Percentiles rank a stretch among this genome's conserved stretches.
Conservation (phyloP, 1,284 basidiomycete species). For the Tilletiopsis washingtonensis region DNA sequence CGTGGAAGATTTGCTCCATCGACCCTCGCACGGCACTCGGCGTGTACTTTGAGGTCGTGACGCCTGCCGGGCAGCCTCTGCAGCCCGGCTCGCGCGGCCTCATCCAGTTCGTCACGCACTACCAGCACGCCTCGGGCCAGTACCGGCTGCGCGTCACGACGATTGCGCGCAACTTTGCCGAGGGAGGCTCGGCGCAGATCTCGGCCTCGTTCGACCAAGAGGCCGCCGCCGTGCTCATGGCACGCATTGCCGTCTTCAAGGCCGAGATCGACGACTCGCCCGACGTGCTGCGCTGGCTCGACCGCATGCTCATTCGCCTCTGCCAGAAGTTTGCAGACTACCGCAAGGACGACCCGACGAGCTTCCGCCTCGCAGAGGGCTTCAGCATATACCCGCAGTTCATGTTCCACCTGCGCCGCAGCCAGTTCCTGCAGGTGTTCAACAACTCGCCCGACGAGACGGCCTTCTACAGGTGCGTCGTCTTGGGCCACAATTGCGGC, state of each 20-base stretch:
- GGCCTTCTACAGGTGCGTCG: constrained; percentile 92
- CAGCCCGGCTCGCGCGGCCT: constrained; percentile 85
- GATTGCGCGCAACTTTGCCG: constrained; percentile 92
- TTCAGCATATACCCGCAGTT: constrained; percentile 99
- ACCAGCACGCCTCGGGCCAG: constrained; percentile 92
- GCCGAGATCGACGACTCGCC: constrained; percentile 98
- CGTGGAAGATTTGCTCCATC: constrained; percentile 92
- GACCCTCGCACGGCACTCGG: constrained; percentile 81
- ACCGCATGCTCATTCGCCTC: constrained; percentile 94
- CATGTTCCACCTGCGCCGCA: constrained; percentile 97
- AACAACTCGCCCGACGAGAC: constrained; percentile 99
- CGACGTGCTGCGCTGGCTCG: constrained; percentile 93
- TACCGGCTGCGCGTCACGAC: constrained; percentile 91
- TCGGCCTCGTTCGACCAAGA: constrained; percentile 96
- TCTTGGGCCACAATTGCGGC: no score
- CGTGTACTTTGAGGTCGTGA: constrained; percentile 98
- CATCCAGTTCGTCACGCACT: constrained; percentile 98
- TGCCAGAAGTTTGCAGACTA: constrained; percentile 99
- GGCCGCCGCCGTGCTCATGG: constrained; percentile 95
- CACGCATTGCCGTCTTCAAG: constrained; percentile 97
- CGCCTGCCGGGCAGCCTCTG: constrained; percentile 89
- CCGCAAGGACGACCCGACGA: constrained; percentile 91
- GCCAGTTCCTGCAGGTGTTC: constrained; percentile 98
- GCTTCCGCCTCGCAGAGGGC: constrained; percentile 86
- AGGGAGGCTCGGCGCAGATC: constrained; percentile 86